phyloP scores from a whole-genome alignment of 2,329 filamentous ascomycete species.

The Pseudogymnoascus sp. region DNA sequence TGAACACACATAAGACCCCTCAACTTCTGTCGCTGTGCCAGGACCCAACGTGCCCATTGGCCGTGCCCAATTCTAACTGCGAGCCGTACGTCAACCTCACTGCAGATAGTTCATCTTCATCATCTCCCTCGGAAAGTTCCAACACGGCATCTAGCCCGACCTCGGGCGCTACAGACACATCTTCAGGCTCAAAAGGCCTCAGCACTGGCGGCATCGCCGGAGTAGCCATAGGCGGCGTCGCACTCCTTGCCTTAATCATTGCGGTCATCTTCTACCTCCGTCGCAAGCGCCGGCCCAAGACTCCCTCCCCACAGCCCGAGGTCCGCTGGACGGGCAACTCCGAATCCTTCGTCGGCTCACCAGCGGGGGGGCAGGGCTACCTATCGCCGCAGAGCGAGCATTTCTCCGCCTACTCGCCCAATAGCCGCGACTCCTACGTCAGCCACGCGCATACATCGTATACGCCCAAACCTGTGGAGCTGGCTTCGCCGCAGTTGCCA shows the following conservation, averaged over 20 bases:
- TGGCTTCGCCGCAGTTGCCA: not conserved
- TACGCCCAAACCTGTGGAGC: not conserved
- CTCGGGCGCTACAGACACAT: not conserved
- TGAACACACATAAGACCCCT: constrained; percentile 8
- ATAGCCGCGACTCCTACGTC: not conserved
- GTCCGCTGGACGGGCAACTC: not conserved
- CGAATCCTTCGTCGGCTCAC: not conserved
- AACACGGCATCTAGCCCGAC: constrained; percentile 9
- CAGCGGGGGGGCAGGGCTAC: not conserved
- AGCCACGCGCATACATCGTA: constrained; percentile 4
- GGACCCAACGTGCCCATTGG: constrained; percentile 25
- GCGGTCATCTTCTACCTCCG: not conserved
- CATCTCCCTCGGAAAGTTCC: constrained; percentile 11
- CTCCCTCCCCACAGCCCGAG: not conserved
- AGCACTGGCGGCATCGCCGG: constrained; percentile 21
- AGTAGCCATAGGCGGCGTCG: constrained; percentile 23
- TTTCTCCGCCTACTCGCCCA: not conserved
- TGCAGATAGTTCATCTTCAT: constrained; percentile 16
- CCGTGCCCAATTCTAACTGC: constrained; percentile 24
- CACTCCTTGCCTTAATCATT: constrained; percentile 20
- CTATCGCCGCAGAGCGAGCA: not conserved
- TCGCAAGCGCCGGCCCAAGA: not conserved
- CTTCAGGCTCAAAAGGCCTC: constrained; percentile 12
- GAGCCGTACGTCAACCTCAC: constrained; percentile 22
- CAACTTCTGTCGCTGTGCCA: constrained; percentile 28